Percentiles rank a stretch among this genome's conserved stretches.
Evolutionary conservation across 768 basidiomycete genomes (phyloP).

Genomic region (Kwoniella europaea): DNA sequence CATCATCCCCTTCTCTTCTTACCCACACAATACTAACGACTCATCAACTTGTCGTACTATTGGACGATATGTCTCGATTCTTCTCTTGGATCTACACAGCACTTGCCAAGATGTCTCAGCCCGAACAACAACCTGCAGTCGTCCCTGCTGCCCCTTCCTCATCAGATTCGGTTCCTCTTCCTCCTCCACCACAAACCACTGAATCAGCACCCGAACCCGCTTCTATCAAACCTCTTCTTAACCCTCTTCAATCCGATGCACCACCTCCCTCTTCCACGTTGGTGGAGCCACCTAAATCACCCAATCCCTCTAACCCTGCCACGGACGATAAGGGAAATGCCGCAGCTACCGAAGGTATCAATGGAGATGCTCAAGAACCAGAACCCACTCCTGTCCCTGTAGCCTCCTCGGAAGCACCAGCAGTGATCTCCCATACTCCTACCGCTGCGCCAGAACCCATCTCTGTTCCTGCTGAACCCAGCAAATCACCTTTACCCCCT

Average conservation of each 20-base stretch:
- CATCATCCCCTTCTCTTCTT: not conserved
- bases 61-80: not conserved
- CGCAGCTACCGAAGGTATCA: not conserved
- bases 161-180: conserved; percentile 20
- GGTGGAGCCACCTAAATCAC: conserved; percentile 49
- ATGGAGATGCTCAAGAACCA: not conserved
- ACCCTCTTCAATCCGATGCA: conserved; percentile 44
- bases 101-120: conserved; percentile 16
- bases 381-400: not conserved
- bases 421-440: not conserved
- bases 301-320: conserved; percentile 39
- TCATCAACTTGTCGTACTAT: not conserved
- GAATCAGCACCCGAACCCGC: not conserved
- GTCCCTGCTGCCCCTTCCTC: conserved; percentile 27
- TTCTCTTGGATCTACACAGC: not conserved
- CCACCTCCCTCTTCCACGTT: conserved; percentile 45
- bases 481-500: conserved; percentile 36
- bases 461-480: conserved; percentile 1
- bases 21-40: conserved; percentile 6
- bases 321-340: conserved; percentile 37
- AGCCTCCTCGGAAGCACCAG: conserved; percentile 9
- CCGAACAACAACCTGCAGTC: conserved; percentile 6
- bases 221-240: conserved; percentile 44
- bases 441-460: not conserved
- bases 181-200: not conserved